Base-by-base conservation (phyloP, 1,139 yeast species). In the Neolecta irregularis region DNA sequence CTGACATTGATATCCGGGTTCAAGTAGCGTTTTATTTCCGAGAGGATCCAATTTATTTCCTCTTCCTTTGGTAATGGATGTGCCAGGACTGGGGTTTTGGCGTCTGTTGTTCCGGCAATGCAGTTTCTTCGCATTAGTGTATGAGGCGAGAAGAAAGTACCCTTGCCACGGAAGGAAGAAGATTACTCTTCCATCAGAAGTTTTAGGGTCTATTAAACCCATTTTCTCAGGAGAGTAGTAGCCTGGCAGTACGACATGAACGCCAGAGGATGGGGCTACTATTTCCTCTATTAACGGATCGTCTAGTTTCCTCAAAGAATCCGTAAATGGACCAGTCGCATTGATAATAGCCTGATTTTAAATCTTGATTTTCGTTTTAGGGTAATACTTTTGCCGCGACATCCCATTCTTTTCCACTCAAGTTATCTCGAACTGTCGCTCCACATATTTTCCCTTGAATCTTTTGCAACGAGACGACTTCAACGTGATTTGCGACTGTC, bases 161-260 rank as follows among this genome's bases (percentile, higher is more conserved):
- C 94, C 94, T 63, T 83, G 95, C 96, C 96, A 85, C 49, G 96
- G 96, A 57, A 85, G 65, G 62, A 85, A 85, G 63, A 85, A 85
- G 77, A 85, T 79, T 41, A 85, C 96, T 60, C 96, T 74, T 41
- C 96, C 96, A 55, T 85, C 96, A 29, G 91, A 65, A 37, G 96
- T 85, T 34, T 80, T 69, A 33, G 95, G 93, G 57, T 85, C 95
- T 44, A 85, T 66, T 47, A 85, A 65, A 46, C 96, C 96, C 69
- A 81, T 70, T 46, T 74, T 74, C 54, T 70, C 67, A 40, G 96
- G 93, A 55, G 93, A 77, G 60, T 80, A 85, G 65, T 70, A 83
- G 47, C 88, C 93, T 19, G 96, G 96, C 46, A 85, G 67, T 38
- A 85, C 77, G 52, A 85, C 69, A 58, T 85, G 96, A 36, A 81